Evolutionary conservation across 169 alveolate species (phyloP).

Genomic region (Theileria parva): DNA sequence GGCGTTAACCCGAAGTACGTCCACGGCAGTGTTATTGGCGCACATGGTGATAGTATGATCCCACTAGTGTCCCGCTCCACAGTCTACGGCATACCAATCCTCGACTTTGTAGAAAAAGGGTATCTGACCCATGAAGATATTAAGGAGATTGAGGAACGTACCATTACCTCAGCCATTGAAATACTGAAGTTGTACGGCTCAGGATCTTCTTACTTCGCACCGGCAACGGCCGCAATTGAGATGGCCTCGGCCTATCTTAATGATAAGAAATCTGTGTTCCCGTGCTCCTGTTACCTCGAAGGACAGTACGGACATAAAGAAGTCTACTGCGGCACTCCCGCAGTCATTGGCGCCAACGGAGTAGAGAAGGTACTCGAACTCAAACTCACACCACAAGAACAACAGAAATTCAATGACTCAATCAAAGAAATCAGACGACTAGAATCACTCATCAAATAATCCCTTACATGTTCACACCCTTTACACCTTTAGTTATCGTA

Average conservation of each 20-base stretch:
- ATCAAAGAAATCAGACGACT: constrained; percentile 55
- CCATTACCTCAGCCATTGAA: constrained; percentile 52
- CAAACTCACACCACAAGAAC: constrained; percentile 73
- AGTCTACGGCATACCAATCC: constrained; percentile 76
- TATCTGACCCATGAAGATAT: constrained; percentile 43
- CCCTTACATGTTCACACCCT: background rate
- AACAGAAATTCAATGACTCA: constrained; percentile 45
- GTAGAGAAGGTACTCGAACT: constrained; percentile 78
- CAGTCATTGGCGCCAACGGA: constrained; percentile 82
- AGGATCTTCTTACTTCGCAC: constrained; percentile 68
- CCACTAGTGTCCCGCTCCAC: constrained; percentile 78
- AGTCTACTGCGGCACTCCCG: constrained; percentile 83
- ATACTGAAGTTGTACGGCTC: constrained; percentile 44
- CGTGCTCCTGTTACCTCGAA: constrained; percentile 81
- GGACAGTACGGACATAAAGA: constrained; percentile 84
- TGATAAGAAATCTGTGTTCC: constrained; percentile 77
- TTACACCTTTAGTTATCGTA: background rate
- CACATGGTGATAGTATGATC: constrained; percentile 86
- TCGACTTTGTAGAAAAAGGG: constrained; percentile 51
- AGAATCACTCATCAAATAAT: constrained; percentile 27
- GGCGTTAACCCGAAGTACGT: constrained; percentile 77
- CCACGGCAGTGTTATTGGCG: constrained; percentile 82
- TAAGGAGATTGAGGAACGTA: constrained; percentile 39
- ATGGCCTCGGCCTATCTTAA: constrained; percentile 69
- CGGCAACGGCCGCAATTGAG: constrained; percentile 76